Evolutionary conservation across 139 green algal genomes (phyloP), one percentile per base, ranked within the genome.

Genomic region (Zygnema cylindricum): DNA sequence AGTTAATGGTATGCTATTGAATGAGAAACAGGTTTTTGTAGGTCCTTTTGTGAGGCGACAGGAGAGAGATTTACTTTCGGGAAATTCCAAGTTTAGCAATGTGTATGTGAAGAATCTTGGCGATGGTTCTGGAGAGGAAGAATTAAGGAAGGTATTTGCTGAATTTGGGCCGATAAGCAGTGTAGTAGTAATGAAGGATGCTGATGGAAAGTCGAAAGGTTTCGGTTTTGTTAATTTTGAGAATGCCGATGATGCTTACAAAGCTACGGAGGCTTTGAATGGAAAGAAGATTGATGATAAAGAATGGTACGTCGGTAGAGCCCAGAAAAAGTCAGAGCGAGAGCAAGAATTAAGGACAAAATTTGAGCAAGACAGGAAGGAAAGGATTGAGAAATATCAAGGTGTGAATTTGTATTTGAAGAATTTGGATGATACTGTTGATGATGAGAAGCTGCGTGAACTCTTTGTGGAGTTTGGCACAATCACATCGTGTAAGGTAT

Each of bases 161-260:
- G 54, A 76, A 40, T 92, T 77, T 69, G 93, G 93, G 32, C 42
- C 41, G 2, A 90, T 93, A 81, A 94, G 85, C 42, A 91, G 55
- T 49, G 83, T 69, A 3, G 87, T 91, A 16, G 36, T 92, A 1
- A 92, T 92, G 87, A 79, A 55, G 57, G 92, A 94, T 35, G 76
- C 49, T 35, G 90, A 93, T 11, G 93, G 93, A 32, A 93, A 92
- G 41, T 86, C 39, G 85, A 94, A 92, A 78, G 87, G 93, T 63
- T 95, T 94, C 69, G 92, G 92, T 39, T 95, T 95, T 75, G 92
- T 95, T 54, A 94, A 94, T 88, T 95, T 92, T 86, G 93, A 94
- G 78, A 38, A 91, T 3, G 49, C 93, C 1, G 93, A 95, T 36
- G 71, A 42, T 77, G 93, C 93, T 35, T 69, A 71, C 36, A 86